Percentiles rank a stretch among this genome's conserved stretches.
phyloP scores from a whole-genome alignment of 495 filamentous ascomycete species.

The Tirmania nivea region DNA sequence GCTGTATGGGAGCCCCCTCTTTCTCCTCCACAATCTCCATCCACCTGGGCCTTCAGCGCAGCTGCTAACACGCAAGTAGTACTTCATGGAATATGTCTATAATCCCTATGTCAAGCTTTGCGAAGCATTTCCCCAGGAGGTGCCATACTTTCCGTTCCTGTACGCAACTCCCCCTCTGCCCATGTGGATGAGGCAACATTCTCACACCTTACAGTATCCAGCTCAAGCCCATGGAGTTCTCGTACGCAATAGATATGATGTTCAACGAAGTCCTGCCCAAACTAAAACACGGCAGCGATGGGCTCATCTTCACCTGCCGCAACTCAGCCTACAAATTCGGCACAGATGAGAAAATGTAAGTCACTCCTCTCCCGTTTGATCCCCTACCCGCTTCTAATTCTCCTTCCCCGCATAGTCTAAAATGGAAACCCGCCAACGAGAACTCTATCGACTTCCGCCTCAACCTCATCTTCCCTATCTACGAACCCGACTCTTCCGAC shows the following conservation, averaged over 20 bases:
- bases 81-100: conserved; percentile 58
- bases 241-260: conserved; percentile 78
- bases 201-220: conserved; percentile 31
- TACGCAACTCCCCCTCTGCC: conserved; percentile 1
- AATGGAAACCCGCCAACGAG: conserved; percentile 87
- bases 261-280: conserved; percentile 64
- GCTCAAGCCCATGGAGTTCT: conserved; percentile 68
- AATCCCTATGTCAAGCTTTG: conserved; percentile 58
- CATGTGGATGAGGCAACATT: background rate
- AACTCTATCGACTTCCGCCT: conserved; percentile 87
- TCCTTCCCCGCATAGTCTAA: conserved; percentile 49
- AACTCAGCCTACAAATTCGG: conserved; percentile 65
- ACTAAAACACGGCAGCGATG: conserved; percentile 81
- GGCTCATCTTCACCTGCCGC: conserved; percentile 87
- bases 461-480: conserved; percentile 47
- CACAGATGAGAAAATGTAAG: conserved; percentile 37
- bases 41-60: too few species aligned
- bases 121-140: conserved; percentile 44
- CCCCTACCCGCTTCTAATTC: background rate
- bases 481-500: conserved; percentile 48
- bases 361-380: background rate
- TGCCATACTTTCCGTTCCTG: conserved; percentile 44
- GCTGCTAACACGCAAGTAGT: conserved; percentile 15
- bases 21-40: background rate
- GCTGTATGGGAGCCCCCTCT: conserved; percentile 21